A percentile compares a stretch with the other conserved stretches of the same genome.
phyloP scores from a whole-genome alignment of 495 filamentous ascomycete species.

The Penicillium pulvis region DNA sequence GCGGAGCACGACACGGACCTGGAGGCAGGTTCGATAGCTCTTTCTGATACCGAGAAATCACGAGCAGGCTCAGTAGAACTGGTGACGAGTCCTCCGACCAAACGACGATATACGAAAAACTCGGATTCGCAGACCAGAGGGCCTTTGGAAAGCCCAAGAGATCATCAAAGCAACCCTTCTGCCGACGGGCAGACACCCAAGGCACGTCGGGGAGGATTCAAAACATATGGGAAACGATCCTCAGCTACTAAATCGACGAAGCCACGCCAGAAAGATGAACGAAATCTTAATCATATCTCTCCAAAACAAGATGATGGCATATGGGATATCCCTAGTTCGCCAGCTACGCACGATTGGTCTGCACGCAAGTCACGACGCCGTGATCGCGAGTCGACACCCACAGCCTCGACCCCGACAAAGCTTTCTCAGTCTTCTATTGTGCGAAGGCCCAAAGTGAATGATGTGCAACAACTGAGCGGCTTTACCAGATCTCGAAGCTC shows the following conservation, averaged over 20 bases:
- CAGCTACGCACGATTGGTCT: slow-evolving; percentile 5
- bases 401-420: neutral
- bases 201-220: slow-evolving; percentile 3
- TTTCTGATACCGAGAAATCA: slow-evolving; percentile 5
- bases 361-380: slow-evolving; percentile 13
- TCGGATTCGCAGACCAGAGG: neutral
- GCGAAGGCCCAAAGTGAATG: neutral
- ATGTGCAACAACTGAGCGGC: neutral
- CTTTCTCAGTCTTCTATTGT: neutral
- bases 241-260: slow-evolving; percentile 15
- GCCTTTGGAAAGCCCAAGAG: neutral
- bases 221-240: slow-evolving; percentile 17
- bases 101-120: neutral
- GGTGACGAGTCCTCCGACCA: neutral
- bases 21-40: slow-evolving; percentile 4
- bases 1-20: neutral
- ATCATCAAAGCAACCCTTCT: neutral
- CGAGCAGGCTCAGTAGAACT: slow-evolving; percentile 6
- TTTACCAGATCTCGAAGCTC: slow-evolving; percentile 18
- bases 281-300: neutral
- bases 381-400: slow-evolving; percentile 11
- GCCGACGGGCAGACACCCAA: neutral
- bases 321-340: slow-evolving; percentile 27
- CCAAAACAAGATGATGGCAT: slow-evolving; percentile 16
- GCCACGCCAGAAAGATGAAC: neutral